These are phyloP conservation scores for Kurtzmaniella natalensis DNA, from an alignment of 1,139 yeast species.

Conservation along the genomic window DNA sequence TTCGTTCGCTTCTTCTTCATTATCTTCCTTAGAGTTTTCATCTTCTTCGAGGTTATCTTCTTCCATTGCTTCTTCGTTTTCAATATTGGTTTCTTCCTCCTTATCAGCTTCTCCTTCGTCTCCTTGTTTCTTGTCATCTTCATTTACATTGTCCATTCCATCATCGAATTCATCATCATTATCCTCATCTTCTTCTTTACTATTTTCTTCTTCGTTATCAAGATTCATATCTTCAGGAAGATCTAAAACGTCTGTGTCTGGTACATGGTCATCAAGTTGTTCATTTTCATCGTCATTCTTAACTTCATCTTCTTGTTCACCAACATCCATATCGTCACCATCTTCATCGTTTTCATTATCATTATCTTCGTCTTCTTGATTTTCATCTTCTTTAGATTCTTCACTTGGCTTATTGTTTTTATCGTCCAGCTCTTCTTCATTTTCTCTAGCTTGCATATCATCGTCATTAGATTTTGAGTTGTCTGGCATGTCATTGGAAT, in stretches of 20 bases:
- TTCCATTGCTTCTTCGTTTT: slow-evolving; percentile 15
- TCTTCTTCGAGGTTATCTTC: slow-evolving; percentile 13
- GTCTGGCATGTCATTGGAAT: slow-evolving; percentile 64
- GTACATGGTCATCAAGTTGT: slow-evolving; percentile 65
- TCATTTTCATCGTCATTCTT: slow-evolving; percentile 62
- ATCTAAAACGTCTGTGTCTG: slow-evolving; percentile 77
- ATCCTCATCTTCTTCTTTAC: slow-evolving; percentile 35
- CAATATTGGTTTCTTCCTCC: slow-evolving; percentile 19
- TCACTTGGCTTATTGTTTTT: slow-evolving; percentile 32
- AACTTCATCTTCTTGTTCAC: slow-evolving; percentile 76
- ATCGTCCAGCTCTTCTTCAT: slow-evolving; percentile 40
- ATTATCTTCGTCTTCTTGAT: slow-evolving; percentile 24
- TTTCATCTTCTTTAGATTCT: slow-evolving; percentile 18
- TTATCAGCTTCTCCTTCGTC: slow-evolving; percentile 16
- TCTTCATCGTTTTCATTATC: slow-evolving; percentile 41
- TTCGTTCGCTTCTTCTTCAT: slow-evolving; percentile 18
- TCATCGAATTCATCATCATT: slow-evolving; percentile 26
- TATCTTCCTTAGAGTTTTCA: slow-evolving; percentile 16
- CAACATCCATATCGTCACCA: slow-evolving; percentile 61
- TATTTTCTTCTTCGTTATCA: slow-evolving; percentile 65
- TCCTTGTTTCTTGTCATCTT: slow-evolving; percentile 14
- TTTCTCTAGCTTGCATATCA: slow-evolving; percentile 62
- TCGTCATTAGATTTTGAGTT: slow-evolving; percentile 47
- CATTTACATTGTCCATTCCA: slow-evolving; percentile 23
- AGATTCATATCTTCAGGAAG: slow-evolving; percentile 84